Base-by-base conservation (phyloP, 495 filamentous ascomycete species). In the Annulohypoxylon bovei region DNA sequence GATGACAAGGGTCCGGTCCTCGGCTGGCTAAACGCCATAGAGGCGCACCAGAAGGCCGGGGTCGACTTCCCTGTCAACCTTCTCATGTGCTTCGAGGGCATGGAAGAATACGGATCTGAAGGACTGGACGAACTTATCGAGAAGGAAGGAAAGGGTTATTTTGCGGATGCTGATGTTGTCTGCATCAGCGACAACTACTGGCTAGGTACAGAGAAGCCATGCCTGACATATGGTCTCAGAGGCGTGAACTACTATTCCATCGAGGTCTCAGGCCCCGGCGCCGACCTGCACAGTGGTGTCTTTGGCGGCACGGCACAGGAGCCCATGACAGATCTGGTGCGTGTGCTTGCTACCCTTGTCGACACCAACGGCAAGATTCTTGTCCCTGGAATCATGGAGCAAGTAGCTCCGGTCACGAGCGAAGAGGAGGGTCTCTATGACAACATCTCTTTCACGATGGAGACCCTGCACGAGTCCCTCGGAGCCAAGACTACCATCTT, bases 101-200 rank as follows among this genome's bases (percentile, higher is more conserved):
- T 99, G 96, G 95, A 99, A 82, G 96, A 99, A 82, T 97, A 97
- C 78, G 96, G 96, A 40, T 97, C 93, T 0, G 96, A 98, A 75
- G 96, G 96, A 39, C 86, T 99, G 40, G 95, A 99, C 67, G 95
- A 97, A 44, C 91, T 98, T 67, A 97, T 99, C 79, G 84, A 91
- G 67, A 89, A 85, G 16, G 96, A 99, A 81, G 91, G 88, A 70
- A 93, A 94, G 82, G 88, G 89, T 59, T 98, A 88, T 85, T 99
- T 99, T 82, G 92, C 91, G 70, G 95, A 97, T 70, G 89, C 93
- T 4, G 96, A 99, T 67, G 96, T 94, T 4, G 94, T 97, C 18
- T 98, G 96, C 84, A 99, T 99, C 75, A 96, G 92, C 53, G 96
- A 99, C 81, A 99, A 99, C 85, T 99, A 99, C 89, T 99, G 96